Conservation (phyloP, 2,329 filamentous ascomycete species). For the Penicillium sp. region DNA sequence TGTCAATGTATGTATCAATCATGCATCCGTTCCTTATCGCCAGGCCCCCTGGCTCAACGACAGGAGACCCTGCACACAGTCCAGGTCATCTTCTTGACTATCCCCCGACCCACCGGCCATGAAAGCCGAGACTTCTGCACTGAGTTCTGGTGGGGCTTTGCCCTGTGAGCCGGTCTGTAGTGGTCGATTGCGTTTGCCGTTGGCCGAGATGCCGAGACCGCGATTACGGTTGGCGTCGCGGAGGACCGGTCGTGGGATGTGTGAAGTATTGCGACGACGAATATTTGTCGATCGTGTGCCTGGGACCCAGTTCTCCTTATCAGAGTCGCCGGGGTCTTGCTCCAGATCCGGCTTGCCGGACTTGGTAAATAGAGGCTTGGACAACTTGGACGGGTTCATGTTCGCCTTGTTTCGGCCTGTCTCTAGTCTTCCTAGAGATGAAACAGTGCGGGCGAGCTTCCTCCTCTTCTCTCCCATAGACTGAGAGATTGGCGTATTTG, state of each 20-base stretch:
- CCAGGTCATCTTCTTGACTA: conserved; percentile 76
- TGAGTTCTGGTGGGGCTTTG: conserved; percentile 46
- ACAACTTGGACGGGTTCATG: conserved; percentile 30
- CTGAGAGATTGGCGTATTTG: conserved; percentile 53
- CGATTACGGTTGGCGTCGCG: conserved; percentile 43
- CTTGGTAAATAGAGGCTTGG: conserved; percentile 28
- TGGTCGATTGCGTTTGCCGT: conserved; percentile 32
- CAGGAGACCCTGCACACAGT: conserved; percentile 84
- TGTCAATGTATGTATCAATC: background rate
- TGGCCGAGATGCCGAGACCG: conserved; percentile 25
- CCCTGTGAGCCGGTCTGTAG: conserved; percentile 31
- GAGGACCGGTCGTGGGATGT: conserved; percentile 44
- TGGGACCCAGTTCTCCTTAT: conserved; percentile 87
- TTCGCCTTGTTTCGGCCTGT: conserved; percentile 43
- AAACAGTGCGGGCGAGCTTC: conserved; percentile 61
- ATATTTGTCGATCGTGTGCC: conserved; percentile 46
- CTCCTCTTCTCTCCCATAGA: conserved; percentile 55
- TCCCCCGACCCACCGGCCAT: conserved; percentile 61
- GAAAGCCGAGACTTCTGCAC: conserved; percentile 69
- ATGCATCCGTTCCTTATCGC: conserved; percentile 52
- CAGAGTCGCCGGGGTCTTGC: conserved; percentile 68
- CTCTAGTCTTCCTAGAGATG: conserved; percentile 64
- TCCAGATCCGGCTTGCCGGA: conserved; percentile 41
- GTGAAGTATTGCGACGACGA: conserved; percentile 35
- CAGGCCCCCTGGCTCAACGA: conserved; percentile 92